phyloP scores from a whole-genome alignment of 2,329 filamentous ascomycete species.

The Hymenoscyphus linearis region DNA sequence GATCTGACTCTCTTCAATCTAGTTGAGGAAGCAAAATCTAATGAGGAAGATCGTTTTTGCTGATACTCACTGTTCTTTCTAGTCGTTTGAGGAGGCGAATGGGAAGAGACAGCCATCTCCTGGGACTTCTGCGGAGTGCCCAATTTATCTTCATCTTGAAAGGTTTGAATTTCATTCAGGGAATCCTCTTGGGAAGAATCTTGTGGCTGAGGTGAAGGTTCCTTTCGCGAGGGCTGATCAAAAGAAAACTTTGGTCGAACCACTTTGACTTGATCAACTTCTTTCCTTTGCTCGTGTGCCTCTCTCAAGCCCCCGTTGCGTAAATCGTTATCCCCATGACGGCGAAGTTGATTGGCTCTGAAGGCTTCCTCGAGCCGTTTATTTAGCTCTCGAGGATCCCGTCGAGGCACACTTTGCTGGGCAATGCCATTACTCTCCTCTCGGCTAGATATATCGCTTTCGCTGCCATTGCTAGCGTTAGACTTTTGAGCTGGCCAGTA shows the following conservation, averaged over 20 bases:
- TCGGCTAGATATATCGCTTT: neutral
- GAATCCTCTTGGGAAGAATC: neutral
- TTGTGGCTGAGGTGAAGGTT: neutral
- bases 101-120: neutral
- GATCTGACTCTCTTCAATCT: slow-evolving; percentile 9
- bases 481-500: slow-evolving; percentile 3
- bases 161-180: neutral
- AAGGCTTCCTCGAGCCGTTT: slow-evolving; percentile 26
- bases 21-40: slow-evolving; percentile 6
- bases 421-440: neutral
- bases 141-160: neutral
- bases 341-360: slow-evolving; percentile 12
- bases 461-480: neutral
- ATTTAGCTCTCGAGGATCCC: slow-evolving; percentile 22
- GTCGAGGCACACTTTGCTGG: slow-evolving; percentile 10
- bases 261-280: neutral
- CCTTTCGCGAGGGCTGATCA: neutral
- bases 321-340: neutral
- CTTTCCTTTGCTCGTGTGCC: slow-evolving; percentile 7
- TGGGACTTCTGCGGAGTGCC: neutral
- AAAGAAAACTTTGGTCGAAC: neutral
- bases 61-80: neutral
- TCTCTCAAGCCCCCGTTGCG: slow-evolving; percentile 1
- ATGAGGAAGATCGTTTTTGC: slow-evolving; percentile 8
- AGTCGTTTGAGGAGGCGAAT: neutral